Conservation (phyloP, 257 asterid genomes). For the Primulina eburnea region DNA sequence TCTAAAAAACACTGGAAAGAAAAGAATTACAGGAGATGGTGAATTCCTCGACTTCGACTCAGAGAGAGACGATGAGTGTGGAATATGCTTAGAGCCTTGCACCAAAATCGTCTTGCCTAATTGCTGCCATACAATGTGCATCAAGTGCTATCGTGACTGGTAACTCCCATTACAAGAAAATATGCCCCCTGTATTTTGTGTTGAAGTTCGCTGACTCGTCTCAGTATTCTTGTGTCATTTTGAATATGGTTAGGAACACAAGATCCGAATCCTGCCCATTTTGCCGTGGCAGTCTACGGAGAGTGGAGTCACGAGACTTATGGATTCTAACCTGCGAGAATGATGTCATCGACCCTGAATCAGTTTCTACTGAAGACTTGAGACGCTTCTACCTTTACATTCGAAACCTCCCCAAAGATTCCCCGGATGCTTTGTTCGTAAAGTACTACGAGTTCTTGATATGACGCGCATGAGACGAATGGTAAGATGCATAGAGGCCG, state of each 20-base stretch:
- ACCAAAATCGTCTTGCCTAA: conserved; percentile 81
- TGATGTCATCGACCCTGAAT: conserved; percentile 62
- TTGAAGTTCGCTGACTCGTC: background rate
- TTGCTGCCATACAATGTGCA: conserved; percentile 94
- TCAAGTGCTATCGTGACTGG: conserved; percentile 86
- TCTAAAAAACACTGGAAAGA: conserved; percentile 34
- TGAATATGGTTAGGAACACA: conserved; percentile 51
- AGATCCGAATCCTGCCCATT: conserved; percentile 89
- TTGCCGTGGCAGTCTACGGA: conserved; percentile 74
- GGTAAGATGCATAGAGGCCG: conserved; percentile 42
- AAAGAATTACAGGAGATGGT: conserved; percentile 36
- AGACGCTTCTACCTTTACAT: conserved; percentile 62
- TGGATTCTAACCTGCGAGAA: conserved; percentile 80
- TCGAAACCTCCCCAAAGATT: conserved; percentile 68
- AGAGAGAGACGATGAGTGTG: conserved; percentile 60
- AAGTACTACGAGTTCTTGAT: conserved; percentile 73
- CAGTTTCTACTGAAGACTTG: conserved; percentile 61
- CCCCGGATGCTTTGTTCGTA: conserved; percentile 71
- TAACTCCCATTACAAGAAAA: conserved; percentile 9
- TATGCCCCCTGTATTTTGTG: background rate
- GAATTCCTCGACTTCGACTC: conserved; percentile 35
- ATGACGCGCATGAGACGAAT: conserved; percentile 33
- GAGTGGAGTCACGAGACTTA: conserved; percentile 70
- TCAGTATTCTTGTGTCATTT: conserved; percentile 3
- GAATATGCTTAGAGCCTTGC: conserved; percentile 76